These are phyloP conservation scores for Yamadazyma friedrichii DNA, from an alignment of 1,139 yeast genomes.

Conservation along the genomic window DNA sequence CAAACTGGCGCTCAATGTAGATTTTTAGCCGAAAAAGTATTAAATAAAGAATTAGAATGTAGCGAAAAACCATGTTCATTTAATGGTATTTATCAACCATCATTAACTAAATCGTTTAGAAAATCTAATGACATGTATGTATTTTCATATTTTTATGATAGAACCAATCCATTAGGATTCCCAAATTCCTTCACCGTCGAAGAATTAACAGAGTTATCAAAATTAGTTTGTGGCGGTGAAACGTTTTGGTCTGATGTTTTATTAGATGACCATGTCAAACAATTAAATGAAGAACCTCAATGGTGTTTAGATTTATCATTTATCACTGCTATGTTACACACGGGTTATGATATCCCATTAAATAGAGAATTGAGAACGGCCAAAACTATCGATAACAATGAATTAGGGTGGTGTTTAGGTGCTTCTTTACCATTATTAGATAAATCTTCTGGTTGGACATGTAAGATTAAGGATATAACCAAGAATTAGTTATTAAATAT, in stretches of 20 bases:
- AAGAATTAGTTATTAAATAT: not conserved
- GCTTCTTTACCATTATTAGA: slow-evolving; percentile 91
- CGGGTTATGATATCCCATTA: slow-evolving; percentile 93
- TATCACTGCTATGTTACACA: slow-evolving; percentile 85
- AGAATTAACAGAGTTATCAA: slow-evolving; percentile 80
- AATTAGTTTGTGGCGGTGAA: slow-evolving; percentile 82
- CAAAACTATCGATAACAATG: slow-evolving; percentile 80
- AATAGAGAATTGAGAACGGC: slow-evolving; percentile 90
- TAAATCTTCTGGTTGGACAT: slow-evolving; percentile 65
- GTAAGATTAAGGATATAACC: slow-evolving; percentile 40
- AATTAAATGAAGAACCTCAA: slow-evolving; percentile 74
- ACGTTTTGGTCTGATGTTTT: slow-evolving; percentile 63
- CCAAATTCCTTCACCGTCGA: slow-evolving; percentile 83
- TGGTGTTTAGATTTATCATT: slow-evolving; percentile 93
- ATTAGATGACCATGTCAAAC: slow-evolving; percentile 63
- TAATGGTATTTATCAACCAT: slow-evolving; percentile 96
- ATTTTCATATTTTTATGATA: slow-evolving; percentile 92
- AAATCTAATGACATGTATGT: slow-evolving; percentile 74
- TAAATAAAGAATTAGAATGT: slow-evolving; percentile 83
- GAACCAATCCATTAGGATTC: slow-evolving; percentile 92
- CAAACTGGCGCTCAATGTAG: slow-evolving; percentile 71
- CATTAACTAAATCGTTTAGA: slow-evolving; percentile 72
- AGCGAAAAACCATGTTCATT: slow-evolving; percentile 81
- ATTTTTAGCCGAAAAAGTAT: slow-evolving; percentile 72
- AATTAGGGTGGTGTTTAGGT: slow-evolving; percentile 98